Conservation (phyloP, 495 filamentous ascomycete species). For the Aspergillus cavernicola region DNA sequence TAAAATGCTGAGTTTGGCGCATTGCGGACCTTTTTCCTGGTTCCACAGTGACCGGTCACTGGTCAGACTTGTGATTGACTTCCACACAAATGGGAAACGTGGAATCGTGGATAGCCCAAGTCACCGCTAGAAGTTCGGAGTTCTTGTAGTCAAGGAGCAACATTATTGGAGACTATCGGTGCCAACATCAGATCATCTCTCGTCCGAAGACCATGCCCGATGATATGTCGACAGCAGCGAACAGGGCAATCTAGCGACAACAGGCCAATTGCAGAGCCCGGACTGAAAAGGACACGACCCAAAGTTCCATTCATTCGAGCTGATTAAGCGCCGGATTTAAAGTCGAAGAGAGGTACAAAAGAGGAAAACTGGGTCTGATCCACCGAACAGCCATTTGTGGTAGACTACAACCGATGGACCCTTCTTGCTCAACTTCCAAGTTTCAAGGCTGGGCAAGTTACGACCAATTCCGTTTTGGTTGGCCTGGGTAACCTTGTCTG, state of each 20-base stretch:
- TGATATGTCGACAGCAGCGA: not conserved
- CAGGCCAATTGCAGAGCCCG: not conserved
- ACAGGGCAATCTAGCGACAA: not conserved
- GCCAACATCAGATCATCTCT: not conserved
- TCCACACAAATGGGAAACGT: conserved; percentile 13
- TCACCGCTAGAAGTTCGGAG: not conserved
- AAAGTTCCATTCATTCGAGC: not conserved
- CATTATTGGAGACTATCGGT: not conserved
- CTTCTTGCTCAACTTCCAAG: not conserved
- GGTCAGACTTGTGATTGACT: not conserved
- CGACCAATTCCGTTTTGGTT: not conserved
- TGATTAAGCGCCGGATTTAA: conserved; percentile 5
- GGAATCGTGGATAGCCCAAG: conserved; percentile 8
- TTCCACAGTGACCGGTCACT: conserved; percentile 3
- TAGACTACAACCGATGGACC: not conserved
- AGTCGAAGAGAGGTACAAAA: not conserved
- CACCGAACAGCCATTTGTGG: conserved; percentile 2
- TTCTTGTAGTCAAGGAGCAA: not conserved
- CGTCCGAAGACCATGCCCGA: conserved; percentile 1
- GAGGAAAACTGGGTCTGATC: conserved; percentile 9
- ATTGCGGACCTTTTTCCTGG: conserved; percentile 6
- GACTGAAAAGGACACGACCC: not conserved
- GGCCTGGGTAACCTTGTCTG: not conserved
- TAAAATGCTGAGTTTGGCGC: not conserved
- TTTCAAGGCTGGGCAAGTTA: not conserved